Conservation (phyloP, 306 rosid genomes). For the Acacia melanoxylon region DNA sequence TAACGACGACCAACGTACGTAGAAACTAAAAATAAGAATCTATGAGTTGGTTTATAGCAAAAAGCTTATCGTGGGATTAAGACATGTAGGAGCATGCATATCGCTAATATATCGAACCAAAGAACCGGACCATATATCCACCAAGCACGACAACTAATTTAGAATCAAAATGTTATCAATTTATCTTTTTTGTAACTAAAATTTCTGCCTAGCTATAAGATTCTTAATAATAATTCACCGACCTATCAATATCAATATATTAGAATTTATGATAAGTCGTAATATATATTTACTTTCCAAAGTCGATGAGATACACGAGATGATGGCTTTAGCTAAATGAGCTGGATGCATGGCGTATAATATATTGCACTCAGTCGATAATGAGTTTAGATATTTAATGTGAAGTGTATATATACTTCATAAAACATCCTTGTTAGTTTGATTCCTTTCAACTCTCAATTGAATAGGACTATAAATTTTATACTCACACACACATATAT, state of each 20-base stretch:
- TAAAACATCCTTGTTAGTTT: background rate
- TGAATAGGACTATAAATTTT: background rate
- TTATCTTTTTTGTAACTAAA: background rate
- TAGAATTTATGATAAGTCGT: background rate
- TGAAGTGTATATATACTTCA: background rate
- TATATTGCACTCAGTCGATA: background rate
- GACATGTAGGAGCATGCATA: conserved; percentile 13
- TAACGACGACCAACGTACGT: background rate
- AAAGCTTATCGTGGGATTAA: conserved; percentile 22
- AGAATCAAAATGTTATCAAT: background rate
- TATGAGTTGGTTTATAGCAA: background rate
- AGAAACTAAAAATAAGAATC: background rate
- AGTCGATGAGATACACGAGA: background rate
- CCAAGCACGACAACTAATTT: background rate
- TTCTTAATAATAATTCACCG: background rate
- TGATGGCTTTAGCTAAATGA: background rate
- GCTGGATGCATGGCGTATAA: background rate
- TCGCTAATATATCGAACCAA: conserved; percentile 6
- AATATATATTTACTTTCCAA: background rate
- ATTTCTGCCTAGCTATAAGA: background rate
- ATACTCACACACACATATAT: no score
- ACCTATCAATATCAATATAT: background rate
- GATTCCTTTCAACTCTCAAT: background rate
- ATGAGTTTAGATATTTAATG: background rate
- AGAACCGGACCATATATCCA: background rate